Percentiles rank a stretch among this genome's conserved stretches.
These are phyloP conservation scores for Viola pubescens DNA, from an alignment of 441 rosid species.

Conservation along the genomic window DNA sequence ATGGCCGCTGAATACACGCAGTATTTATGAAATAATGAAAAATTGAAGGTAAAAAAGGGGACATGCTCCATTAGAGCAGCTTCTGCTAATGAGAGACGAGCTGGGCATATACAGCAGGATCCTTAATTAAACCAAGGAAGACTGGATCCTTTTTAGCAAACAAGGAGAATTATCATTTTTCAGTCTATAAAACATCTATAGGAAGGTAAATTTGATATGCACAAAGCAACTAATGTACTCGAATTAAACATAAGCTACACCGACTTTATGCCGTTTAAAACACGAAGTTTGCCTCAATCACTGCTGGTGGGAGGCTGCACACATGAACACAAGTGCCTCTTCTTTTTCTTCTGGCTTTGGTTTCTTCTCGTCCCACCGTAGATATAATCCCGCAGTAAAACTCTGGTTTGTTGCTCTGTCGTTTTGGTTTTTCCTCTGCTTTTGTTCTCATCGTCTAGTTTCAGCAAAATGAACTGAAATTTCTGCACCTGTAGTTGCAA, in stretches of 20 bases:
- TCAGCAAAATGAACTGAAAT: constrained; percentile 63
- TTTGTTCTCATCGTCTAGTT: constrained; percentile 59
- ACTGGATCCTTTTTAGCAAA: constrained; percentile 16
- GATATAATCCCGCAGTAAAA: constrained; percentile 69
- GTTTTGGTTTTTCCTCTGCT: constrained; percentile 42
- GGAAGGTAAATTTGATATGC: constrained; percentile 18
- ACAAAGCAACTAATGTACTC: constrained; percentile 21
- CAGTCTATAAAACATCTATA: constrained; percentile 15
- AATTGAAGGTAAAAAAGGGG: not conserved
- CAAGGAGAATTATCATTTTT: constrained; percentile 1
- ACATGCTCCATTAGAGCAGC: constrained; percentile 17
- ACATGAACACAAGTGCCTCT: constrained; percentile 66
- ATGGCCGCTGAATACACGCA: not conserved
- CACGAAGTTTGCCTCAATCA: constrained; percentile 29
- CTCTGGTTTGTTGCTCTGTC: constrained; percentile 45
- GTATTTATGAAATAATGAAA: not conserved
- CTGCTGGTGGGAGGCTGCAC: constrained; percentile 57
- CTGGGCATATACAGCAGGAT: constrained; percentile 28
- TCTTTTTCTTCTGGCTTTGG: constrained; percentile 47
- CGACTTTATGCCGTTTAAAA: constrained; percentile 9
- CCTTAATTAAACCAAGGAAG: constrained; percentile 18
- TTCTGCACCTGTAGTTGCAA: constrained; percentile 91
- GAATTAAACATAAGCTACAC: constrained; percentile 11
- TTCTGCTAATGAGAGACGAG: constrained; percentile 18
- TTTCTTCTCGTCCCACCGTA: constrained; percentile 46